phyloP scores from a whole-genome alignment of 192 early-diverging fungal genomes.

The Spizellomyces sp. region DNA sequence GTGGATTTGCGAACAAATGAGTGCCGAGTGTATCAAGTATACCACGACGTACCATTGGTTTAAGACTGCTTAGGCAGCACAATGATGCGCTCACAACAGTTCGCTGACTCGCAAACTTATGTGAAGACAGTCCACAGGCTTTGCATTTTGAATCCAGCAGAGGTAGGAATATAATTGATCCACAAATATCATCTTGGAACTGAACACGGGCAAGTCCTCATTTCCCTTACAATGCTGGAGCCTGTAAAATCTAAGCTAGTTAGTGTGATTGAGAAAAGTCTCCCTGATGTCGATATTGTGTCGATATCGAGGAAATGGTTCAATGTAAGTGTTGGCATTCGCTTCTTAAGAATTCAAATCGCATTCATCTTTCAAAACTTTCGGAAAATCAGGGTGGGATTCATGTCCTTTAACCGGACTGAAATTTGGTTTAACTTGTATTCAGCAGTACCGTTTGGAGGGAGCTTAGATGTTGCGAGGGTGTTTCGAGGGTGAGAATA shows the following conservation, averaged over 20 bases:
- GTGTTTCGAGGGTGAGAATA: too few species aligned
- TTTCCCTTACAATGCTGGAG: conserved; percentile 53
- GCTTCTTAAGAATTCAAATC: too few species aligned
- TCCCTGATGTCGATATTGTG: conserved; percentile 46
- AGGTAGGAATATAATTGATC: conserved; percentile 44
- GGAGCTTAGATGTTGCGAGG: too few species aligned
- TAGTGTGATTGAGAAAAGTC: conserved; percentile 45
- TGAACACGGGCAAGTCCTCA: conserved; percentile 44
- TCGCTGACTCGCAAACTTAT: conserved; percentile 67
- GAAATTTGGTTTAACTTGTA: too few species aligned
- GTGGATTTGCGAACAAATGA: conserved; percentile 61
- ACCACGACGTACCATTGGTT: background rate
- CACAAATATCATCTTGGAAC: background rate
- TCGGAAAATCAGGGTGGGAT: too few species aligned
- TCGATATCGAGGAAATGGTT: conserved; percentile 61
- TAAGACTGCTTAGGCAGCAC: background rate
- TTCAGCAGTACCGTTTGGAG: too few species aligned
- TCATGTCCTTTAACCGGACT: too few species aligned
- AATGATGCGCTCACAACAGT: conserved; percentile 33
- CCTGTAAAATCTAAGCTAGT: conserved; percentile 56
- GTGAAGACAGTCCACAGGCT: conserved; percentile 63
- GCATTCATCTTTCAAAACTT: too few species aligned
- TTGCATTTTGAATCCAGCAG: conserved; percentile 54
- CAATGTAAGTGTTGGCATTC: conserved; percentile 39
- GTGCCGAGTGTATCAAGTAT: conserved; percentile 63